These are phyloP conservation scores for Eutrema salsugineum DNA, from an alignment of 441 rosid genomes.

Conservation along the genomic window DNA sequence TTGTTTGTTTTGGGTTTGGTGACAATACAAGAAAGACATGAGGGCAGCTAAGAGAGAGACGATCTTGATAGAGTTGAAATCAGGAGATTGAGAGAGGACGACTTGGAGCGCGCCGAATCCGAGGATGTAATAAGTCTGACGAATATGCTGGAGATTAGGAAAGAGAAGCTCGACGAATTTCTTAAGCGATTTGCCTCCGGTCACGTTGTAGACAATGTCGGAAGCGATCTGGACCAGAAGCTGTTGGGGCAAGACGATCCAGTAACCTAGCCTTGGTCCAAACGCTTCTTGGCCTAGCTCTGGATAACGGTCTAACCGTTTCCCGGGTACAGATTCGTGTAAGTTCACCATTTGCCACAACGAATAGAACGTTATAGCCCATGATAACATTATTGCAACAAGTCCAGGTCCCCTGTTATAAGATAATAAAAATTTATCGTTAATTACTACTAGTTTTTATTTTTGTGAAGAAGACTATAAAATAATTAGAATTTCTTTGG, in stretches of 20 bases:
- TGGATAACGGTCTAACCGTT: slow-evolving; percentile 37
- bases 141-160: slow-evolving; percentile 5
- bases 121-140: slow-evolving; percentile 39
- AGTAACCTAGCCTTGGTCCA: slow-evolving; percentile 34
- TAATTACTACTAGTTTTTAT: background rate
- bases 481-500: background rate
- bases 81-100: slow-evolving; percentile 38
- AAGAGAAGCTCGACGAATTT: slow-evolving; percentile 28
- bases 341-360: slow-evolving; percentile 40
- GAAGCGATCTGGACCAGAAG: slow-evolving; percentile 40
- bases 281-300: slow-evolving; percentile 41
- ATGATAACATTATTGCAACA: slow-evolving; percentile 24
- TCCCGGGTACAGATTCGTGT: slow-evolving; percentile 37
- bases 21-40: slow-evolving; percentile 36
- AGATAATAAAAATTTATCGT: background rate
- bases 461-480: background rate
- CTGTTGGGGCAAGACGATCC: slow-evolving; percentile 41
- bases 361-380: slow-evolving; percentile 37
- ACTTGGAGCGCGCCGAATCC: slow-evolving; percentile 31
- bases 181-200: slow-evolving; percentile 40
- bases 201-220: slow-evolving; percentile 37
- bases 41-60: slow-evolving; percentile 40
- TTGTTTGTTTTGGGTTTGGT: background rate
- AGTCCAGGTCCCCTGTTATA: slow-evolving; percentile 31
- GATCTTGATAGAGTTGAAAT: slow-evolving; percentile 37